These are phyloP conservation scores for Penium margaritaceum DNA, from an alignment of 139 green algal genomes.

Conservation along the genomic window DNA sequence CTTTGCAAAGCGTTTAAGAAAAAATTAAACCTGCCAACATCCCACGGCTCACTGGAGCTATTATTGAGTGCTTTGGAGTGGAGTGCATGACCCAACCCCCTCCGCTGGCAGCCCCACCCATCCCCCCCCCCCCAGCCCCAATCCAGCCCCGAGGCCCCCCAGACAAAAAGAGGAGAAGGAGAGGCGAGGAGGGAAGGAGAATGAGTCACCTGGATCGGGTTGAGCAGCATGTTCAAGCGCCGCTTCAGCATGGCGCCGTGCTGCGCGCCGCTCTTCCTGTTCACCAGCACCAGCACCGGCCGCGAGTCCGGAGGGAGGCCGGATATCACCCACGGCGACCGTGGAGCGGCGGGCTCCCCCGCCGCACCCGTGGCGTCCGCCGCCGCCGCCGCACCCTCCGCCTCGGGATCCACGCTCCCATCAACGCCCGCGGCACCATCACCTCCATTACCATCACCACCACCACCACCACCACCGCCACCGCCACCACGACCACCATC, in stretches of 20 bases:
- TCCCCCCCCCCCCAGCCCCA: too few species aligned
- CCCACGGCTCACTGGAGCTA: too few species aligned
- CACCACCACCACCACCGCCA: not conserved
- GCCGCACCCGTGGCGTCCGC: not conserved
- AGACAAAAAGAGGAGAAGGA: too few species aligned
- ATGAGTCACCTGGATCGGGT: constrained; percentile 74
- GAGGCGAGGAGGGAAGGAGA: too few species aligned
- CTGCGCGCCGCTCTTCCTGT: constrained; percentile 69
- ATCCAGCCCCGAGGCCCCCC: too few species aligned
- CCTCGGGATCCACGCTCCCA: not conserved
- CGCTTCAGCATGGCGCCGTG: constrained; percentile 36
- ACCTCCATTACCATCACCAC: not conserved
- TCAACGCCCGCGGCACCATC: too few species aligned
- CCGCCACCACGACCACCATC: not conserved
- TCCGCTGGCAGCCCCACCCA: too few species aligned
- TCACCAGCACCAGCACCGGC: constrained; percentile 63
- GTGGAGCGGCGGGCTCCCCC: not conserved
- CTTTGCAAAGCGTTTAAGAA: too few species aligned
- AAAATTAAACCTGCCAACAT: too few species aligned
- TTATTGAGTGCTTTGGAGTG: too few species aligned
- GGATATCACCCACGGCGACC: constrained; percentile 19
- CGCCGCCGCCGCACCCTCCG: not conserved
- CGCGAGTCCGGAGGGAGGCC: constrained; percentile 30
- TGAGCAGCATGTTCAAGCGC: constrained; percentile 66
- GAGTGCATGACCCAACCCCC: too few species aligned